A percentile compares a stretch with the other conserved stretches of the same genome.
These are phyloP conservation scores for Anisodus tanguticus DNA, from an alignment of 257 asterid genomes.

Conservation along the genomic window DNA sequence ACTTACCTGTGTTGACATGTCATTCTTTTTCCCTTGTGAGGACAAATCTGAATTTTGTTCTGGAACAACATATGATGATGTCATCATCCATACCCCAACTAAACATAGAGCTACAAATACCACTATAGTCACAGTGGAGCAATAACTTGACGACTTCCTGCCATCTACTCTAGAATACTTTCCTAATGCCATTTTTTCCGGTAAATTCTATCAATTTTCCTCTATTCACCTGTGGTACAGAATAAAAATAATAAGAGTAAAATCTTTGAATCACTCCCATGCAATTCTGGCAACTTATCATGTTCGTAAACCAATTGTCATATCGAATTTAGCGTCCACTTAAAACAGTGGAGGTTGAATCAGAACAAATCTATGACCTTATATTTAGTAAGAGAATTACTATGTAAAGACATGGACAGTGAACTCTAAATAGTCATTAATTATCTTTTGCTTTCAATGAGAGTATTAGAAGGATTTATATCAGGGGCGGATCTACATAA, in stretches of 20 bases:
- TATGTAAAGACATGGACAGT: not conserved
- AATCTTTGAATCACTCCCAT: conserved; percentile 16
- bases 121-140: conserved; percentile 73
- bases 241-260: conserved; percentile 25
- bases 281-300: conserved; percentile 14
- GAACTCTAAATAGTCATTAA: not conserved
- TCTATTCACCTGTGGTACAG: conserved; percentile 24
- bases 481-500: no score
- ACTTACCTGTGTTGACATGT: conserved; percentile 45
- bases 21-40: conserved; percentile 61
- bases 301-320: not conserved
- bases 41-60: conserved; percentile 55
- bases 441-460: not conserved
- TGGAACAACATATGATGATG: conserved; percentile 82
- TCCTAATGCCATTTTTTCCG: conserved; percentile 69
- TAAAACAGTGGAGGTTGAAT: not conserved
- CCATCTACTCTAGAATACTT: conserved; percentile 91
- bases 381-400: not conserved
- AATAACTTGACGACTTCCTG: conserved; percentile 74
- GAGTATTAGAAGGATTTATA: not conserved
- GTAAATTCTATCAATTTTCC: conserved; percentile 21
- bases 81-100: conserved; percentile 97
- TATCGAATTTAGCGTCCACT: not conserved
- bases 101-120: conserved; percentile 89
- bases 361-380: not conserved